Evolutionary conservation across 1,284 basidiomycete genomes (phyloP).

Genomic region (Austroboletus niveus): DNA sequence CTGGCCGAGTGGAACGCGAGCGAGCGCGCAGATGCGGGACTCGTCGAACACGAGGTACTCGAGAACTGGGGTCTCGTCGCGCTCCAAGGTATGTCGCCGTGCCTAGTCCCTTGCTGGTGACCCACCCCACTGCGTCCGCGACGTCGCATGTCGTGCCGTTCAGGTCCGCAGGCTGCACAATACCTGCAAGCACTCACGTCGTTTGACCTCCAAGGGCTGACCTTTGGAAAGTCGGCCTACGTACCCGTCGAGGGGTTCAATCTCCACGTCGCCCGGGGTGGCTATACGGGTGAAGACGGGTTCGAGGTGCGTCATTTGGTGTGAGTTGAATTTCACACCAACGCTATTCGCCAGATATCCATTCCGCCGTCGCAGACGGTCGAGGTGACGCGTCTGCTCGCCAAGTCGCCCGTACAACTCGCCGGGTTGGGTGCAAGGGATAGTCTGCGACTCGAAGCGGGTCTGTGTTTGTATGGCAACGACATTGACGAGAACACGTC

Average conservation of each 20-base stretch:
- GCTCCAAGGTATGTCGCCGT: conserved; percentile 65
- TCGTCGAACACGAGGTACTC: conserved; percentile 80
- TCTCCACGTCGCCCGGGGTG: conserved; percentile 92
- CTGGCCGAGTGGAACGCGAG: conserved; percentile 74
- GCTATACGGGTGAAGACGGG: conserved; percentile 98
- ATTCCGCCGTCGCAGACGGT: conserved; percentile 79
- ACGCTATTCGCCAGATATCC: conserved; percentile 63
- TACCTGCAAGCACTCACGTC: conserved; percentile 76
- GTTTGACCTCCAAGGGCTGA: conserved; percentile 69
- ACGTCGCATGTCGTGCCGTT: not conserved
- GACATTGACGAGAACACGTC: conserved; percentile 87
- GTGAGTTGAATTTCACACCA: not conserved
- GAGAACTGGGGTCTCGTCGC: conserved; percentile 89
- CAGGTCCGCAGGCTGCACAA: conserved; percentile 80
- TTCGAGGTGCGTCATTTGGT: conserved; percentile 69
- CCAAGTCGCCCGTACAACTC: conserved; percentile 74
- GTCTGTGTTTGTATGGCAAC: conserved; percentile 97
- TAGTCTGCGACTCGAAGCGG: conserved; percentile 91
- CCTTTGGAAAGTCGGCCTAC: conserved; percentile 80
- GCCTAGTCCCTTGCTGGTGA: not conserved
- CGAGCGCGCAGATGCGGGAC: conserved; percentile 47
- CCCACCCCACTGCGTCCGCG: not conserved
- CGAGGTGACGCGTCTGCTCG: conserved; percentile 72
- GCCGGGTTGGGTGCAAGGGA: conserved; percentile 94
- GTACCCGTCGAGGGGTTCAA: conserved; percentile 76